Evolutionary conservation across 1,284 basidiomycete genomes (phyloP), one percentile per base, ranked within the genome.

Genomic region (Ganoderma meredithae): DNA sequence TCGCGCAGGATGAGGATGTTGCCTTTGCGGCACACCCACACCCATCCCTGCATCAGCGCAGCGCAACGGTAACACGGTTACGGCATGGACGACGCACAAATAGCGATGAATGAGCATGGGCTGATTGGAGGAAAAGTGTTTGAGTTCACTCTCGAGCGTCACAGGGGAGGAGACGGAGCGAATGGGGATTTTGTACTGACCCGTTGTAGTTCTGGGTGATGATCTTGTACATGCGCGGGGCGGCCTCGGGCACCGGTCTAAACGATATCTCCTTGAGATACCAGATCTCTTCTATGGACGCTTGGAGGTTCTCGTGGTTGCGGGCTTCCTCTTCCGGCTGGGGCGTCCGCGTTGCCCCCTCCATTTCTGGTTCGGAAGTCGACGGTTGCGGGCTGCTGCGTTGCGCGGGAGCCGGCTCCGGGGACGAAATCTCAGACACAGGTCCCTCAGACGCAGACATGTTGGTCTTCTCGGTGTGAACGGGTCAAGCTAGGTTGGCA

Each of bases 51-150:
- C 76, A 66, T 72, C 65, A 71, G 49, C 63, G 47, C 47, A 25
- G 9, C 66, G 68, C 62, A 63, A 62, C 68, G 31, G 44, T 40
- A 47, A 25, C 27, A 3, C 36, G 27, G 13, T 40, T 62, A 40
- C 36, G 33, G 44, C 31, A 63, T 12, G 39, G 22, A 78, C 87
- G 22, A 78, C 88, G 74, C 75, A 93, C 92, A 94, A 71, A 96
- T 91, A 13, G 95, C 94, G 73, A 97, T 93, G 71, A 97, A 91
- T 0, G 95, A 96, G 77, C 96, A 98, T 8, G 95, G 95, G 68
- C 90, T 95, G 13, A 40, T 55, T 73, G 8, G 55, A 64, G 7
- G 36, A 36, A 36, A 6, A 36, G 36, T 1, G 6, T 36, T 36
- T 36, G 9, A 36, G 36, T 36, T 36, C 36, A 36, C 3, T 36